Conservation (phyloP, 345 rosid species). For the Salix brachista region DNA sequence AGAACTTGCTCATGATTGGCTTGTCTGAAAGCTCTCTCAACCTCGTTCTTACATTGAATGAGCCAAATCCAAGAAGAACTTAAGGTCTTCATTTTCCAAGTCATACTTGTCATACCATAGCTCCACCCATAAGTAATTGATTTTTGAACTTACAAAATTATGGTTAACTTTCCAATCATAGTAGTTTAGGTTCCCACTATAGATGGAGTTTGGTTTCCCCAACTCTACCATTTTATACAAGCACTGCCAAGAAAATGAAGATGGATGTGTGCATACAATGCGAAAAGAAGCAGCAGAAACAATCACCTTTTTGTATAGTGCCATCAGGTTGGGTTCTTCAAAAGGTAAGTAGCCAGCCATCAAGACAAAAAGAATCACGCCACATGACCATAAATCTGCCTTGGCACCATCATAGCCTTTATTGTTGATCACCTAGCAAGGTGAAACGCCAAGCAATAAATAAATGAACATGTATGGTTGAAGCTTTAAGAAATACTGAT, state of each 20-base stretch:
- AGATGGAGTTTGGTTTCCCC: neutral
- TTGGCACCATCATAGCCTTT: constrained; percentile 97
- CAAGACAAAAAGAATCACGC: constrained; percentile 90
- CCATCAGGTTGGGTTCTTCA: constrained; percentile 81
- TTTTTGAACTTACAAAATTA: neutral
- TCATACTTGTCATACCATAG: neutral
- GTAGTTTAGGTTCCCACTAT: neutral
- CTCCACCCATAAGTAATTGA: neutral
- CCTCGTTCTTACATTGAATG: neutral
- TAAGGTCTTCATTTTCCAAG: neutral
- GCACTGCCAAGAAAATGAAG: neutral
- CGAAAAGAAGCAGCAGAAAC: neutral
- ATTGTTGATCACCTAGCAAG: constrained; percentile 76
- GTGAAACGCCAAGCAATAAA: constrained; percentile 5
- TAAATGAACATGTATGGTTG: constrained; percentile 4
- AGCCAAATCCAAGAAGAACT: neutral
- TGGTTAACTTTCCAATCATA: neutral
- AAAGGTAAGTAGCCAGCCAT: constrained; percentile 99
- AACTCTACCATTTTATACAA: neutral
- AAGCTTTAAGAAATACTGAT: neutral
- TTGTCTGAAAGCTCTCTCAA: neutral
- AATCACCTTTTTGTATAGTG: constrained; percentile 73
- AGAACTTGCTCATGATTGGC: neutral
- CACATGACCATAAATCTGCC: constrained; percentile 99
- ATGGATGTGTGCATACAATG: neutral